Percentiles rank a stretch among this genome's conserved stretches.
Evolutionary conservation across 176 grass and related monocot genomes (phyloP).

Genomic region (Chrysopogon serrulatus): DNA sequence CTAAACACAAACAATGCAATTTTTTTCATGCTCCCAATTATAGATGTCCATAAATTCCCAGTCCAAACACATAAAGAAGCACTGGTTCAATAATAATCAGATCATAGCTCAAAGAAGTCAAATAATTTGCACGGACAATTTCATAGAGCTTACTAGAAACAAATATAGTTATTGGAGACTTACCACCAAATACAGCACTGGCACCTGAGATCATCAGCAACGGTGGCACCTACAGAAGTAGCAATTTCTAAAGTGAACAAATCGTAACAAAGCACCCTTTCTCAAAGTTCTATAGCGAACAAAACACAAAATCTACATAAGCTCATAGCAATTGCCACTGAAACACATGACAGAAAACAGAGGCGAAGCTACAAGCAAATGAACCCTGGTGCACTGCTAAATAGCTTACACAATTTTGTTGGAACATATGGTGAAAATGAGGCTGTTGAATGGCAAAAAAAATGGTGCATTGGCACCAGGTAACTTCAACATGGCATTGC

Average conservation of each 20-base stretch:
- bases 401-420: too few relatives aligned
- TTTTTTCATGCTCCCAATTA: not conserved
- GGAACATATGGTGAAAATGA: too few relatives aligned
- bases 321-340: not conserved
- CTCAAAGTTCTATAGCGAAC: not conserved
- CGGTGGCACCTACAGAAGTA: conserved; percentile 66
- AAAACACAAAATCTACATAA: not conserved
- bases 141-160: not conserved
- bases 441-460: too few relatives aligned
- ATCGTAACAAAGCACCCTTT: not conserved
- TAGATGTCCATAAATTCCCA: not conserved
- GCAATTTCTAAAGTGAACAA: not conserved
- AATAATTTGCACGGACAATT: not conserved
- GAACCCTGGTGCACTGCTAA: too few relatives aligned
- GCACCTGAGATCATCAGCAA: conserved; percentile 69
- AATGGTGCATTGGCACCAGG: too few relatives aligned
- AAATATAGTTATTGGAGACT: conserved; percentile 2
- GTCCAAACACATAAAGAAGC: not conserved
- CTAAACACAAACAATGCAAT: not conserved
- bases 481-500: too few relatives aligned
- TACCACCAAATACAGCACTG: conserved; percentile 90
- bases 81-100: not conserved
- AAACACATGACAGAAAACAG: not conserved
- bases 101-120: not conserved
- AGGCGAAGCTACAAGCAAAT: too few relatives aligned